Conservation (phyloP, 257 asterid species). For the Osmanthus fragrans region DNA sequence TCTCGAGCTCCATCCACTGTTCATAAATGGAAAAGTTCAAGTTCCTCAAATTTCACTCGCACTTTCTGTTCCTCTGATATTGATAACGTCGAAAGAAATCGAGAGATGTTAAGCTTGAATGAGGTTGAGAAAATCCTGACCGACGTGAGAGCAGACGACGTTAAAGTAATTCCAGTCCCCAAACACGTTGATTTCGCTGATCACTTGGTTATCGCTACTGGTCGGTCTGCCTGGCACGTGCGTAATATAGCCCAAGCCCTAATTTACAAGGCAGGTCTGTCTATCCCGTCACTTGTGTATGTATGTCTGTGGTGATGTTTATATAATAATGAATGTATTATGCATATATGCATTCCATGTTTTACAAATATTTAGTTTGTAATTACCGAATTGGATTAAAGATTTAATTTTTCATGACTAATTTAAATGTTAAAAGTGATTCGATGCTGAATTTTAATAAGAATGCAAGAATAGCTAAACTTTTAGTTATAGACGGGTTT, state of each 20-base stretch:
- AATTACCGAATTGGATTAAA: too few relatives aligned
- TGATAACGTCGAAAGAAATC: constrained; percentile 5
- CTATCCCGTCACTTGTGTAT: neutral
- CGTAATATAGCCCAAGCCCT: constrained; percentile 87
- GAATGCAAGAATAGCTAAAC: neutral
- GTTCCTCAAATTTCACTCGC: constrained; percentile 33
- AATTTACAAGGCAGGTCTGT: constrained; percentile 63
- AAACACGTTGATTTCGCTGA: constrained; percentile 68
- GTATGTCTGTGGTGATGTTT: neutral
- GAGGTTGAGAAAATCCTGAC: constrained; percentile 74
- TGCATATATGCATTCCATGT: neutral
- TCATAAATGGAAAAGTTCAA: constrained; percentile 32
- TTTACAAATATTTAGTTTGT: neutral
- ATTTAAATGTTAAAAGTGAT: neutral
- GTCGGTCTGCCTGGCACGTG: too few relatives aligned
- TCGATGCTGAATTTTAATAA: neutral
- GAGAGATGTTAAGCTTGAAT: constrained; percentile 64
- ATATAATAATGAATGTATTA: neutral
- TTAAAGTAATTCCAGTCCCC: constrained; percentile 63
- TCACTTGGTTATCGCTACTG: constrained; percentile 69
- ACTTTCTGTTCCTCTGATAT: constrained; percentile 33
- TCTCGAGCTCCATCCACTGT: constrained; percentile 40
- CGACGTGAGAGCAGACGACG: constrained; percentile 89
- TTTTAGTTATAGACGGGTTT: neutral
- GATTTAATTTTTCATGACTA: neutral